Evolutionary conservation across 2,329 filamentous ascomycete species (phyloP).

Genomic region (Aureobasidium subglaciale): DNA sequence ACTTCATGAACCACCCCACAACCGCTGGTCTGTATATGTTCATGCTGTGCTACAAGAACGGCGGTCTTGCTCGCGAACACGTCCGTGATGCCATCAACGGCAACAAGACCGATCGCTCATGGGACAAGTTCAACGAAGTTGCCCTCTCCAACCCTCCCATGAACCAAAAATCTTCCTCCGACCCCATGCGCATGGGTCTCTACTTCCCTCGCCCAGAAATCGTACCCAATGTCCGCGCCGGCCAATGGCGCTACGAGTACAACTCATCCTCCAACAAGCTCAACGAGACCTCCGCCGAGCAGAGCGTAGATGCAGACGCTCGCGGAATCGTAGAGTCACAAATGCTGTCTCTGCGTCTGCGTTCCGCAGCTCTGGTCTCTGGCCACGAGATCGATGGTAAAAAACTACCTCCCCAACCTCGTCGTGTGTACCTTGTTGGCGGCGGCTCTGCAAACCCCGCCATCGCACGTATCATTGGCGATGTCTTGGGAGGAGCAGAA

Average conservation of each 20-base stretch:
- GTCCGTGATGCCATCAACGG: conserved; percentile 72
- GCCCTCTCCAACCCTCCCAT: conserved; percentile 64
- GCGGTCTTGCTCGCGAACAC: conserved; percentile 82
- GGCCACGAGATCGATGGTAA: conserved; percentile 34
- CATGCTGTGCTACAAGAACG: conserved; percentile 99
- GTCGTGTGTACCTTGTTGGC: conserved; percentile 87
- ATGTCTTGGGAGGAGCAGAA: conserved; percentile 81
- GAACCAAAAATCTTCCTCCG: conserved; percentile 47
- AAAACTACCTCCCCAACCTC: conserved; percentile 70
- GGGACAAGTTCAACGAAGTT: conserved; percentile 72
- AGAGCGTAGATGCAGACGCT: conserved; percentile 59
- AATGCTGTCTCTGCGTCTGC: conserved; percentile 80
- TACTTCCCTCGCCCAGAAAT: conserved; percentile 95
- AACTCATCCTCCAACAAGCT: conserved; percentile 41
- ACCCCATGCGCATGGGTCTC: conserved; percentile 76
- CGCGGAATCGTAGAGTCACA: conserved; percentile 91
- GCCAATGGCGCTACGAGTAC: conserved; percentile 77
- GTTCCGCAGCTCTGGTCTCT: conserved; percentile 67
- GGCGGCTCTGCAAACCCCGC: conserved; percentile 85
- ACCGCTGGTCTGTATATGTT: conserved; percentile 95
- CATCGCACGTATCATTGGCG: conserved; percentile 75
- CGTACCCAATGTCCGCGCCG: conserved; percentile 79
- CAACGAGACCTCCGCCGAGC: conserved; percentile 34
- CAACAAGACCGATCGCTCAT: conserved; percentile 45
- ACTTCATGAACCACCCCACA: conserved; percentile 97